Evolutionary conservation across 1,284 basidiomycete species (phyloP), one percentile per base, ranked within the genome.

Genomic region (Hortiboletus rubellus): DNA sequence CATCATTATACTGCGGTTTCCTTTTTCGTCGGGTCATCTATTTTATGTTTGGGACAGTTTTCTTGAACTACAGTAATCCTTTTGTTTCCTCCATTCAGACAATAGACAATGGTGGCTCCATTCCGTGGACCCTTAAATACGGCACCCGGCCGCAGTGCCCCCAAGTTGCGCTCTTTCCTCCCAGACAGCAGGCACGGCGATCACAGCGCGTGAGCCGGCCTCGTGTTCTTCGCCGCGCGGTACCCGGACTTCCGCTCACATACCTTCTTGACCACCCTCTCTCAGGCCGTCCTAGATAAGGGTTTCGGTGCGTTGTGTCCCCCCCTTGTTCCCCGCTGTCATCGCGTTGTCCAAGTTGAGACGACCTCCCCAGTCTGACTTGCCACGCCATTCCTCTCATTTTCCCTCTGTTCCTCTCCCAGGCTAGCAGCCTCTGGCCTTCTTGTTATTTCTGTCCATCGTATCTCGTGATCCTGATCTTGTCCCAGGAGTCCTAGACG

Each of bases 211-310:
- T 24, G 40, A 30, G 33, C 15, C 22, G 46, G 68, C 70, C 67
- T 68, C 65, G 68, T 72, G 69, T 61, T 48, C 55, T 38, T 55
- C 46, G 15, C 65, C 60, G 60, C 51, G 49, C 59, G 55, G 50
- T 43, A 12, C 40, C 55, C 44, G 47, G 50, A 43, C 61, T 33
- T 62, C 49, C 40, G 47, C 24, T 17, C 45, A 27, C 36, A 17
- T 44, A 31, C 50, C 46, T 50, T 60, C 53, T 56, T 56, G 34
- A 18, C 52, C 55, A 37, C 38, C 55, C 7, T 42, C 31, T 38
- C 41, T 27, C 45, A 36, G 41, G n/a, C 61, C 47, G 2, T 40
- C 43, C 56, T 51, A 59, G 66, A 70, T 71, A 68, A 70, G 53
- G 18, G 44, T 46, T 17, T n/a, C 42, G 49, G 63, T 63, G 51